Percentiles rank a stretch among this genome's conserved stretches.
These are phyloP conservation scores for Orobanche coerulescens DNA, from an alignment of 257 asterid genomes.

Conservation along the genomic window DNA sequence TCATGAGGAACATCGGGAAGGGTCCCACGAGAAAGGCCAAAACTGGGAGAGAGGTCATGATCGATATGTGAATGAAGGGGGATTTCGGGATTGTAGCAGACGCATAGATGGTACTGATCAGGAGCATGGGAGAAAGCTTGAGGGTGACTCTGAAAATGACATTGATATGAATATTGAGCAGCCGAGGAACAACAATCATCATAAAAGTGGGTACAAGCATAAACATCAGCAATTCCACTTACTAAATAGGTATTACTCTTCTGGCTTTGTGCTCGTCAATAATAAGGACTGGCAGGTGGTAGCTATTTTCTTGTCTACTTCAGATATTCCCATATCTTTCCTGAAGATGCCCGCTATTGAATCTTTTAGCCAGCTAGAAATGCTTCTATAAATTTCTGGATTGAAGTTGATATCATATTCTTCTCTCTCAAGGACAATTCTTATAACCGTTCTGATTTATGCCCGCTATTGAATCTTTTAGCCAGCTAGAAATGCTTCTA, in stretches of 20 bases:
- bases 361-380: background rate
- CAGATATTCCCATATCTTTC: slow-evolving; percentile 2
- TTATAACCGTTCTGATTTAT: background rate
- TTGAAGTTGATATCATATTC: slow-evolving; percentile 7
- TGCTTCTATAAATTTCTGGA: background rate
- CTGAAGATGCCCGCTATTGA: background rate
- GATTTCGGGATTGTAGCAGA: slow-evolving; percentile 33
- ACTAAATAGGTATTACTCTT: slow-evolving; percentile 33
- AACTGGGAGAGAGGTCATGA: slow-evolving; percentile 47
- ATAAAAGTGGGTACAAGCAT: slow-evolving; percentile 39
- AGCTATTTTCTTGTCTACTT: background rate
- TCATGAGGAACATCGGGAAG: slow-evolving; percentile 43
- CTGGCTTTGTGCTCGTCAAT: slow-evolving; percentile 6
- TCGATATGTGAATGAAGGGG: slow-evolving; percentile 40
- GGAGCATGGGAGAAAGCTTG: slow-evolving; percentile 46
- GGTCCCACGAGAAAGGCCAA: slow-evolving; percentile 42
- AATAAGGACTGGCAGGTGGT: slow-evolving; percentile 2
- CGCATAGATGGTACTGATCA: slow-evolving; percentile 34
- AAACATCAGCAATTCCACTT: slow-evolving; percentile 32
- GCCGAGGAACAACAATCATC: slow-evolving; percentile 41
- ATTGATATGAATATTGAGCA: slow-evolving; percentile 38
- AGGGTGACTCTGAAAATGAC: slow-evolving; percentile 49
- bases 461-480: background rate
- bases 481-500: background rate
- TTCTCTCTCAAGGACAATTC: background rate